A percentile compares a stretch with the other conserved stretches of the same genome.
Conservation (phyloP, 306 rosid species). For the Casuarina equisetifolia region DNA sequence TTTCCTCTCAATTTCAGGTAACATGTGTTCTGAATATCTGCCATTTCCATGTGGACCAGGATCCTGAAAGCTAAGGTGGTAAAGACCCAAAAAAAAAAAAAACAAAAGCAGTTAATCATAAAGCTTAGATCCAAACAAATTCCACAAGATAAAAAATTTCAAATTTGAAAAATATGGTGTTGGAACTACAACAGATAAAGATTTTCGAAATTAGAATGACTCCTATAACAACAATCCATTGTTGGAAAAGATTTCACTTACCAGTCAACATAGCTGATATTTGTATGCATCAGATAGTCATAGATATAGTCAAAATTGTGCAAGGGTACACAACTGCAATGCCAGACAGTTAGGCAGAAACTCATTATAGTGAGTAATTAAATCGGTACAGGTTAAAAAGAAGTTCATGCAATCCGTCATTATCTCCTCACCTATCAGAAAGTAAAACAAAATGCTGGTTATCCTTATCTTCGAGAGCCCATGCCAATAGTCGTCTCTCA, state of each 20-base stretch:
- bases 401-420: conserved; percentile 24
- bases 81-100: no score
- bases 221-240: background rate
- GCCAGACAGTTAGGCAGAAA: conserved; percentile 33
- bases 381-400: conserved; percentile 13
- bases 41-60: conserved; percentile 99
- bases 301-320: conserved; percentile 81
- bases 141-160: background rate
- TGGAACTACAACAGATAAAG: background rate
- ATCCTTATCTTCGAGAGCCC: conserved; percentile 86
- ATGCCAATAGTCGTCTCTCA: conserved; percentile 83
- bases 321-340: conserved; percentile 91
- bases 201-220: background rate
- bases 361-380: conserved; percentile 30
- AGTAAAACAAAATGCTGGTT: conserved; percentile 94
- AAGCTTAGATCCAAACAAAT: background rate
- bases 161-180: background rate
- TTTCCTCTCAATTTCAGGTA: conserved; percentile 88
- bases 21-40: conserved; percentile 91
- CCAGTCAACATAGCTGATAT: conserved; percentile 95
- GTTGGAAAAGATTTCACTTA: conserved; percentile 37
- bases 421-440: conserved; percentile 75
- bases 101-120: conserved; percentile 21
- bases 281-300: conserved; percentile 70
- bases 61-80: conserved; percentile 83